Evolutionary conservation across 345 rosid species (phyloP), one percentile per base, ranked within the genome.

Genomic region (Viola odorata): DNA sequence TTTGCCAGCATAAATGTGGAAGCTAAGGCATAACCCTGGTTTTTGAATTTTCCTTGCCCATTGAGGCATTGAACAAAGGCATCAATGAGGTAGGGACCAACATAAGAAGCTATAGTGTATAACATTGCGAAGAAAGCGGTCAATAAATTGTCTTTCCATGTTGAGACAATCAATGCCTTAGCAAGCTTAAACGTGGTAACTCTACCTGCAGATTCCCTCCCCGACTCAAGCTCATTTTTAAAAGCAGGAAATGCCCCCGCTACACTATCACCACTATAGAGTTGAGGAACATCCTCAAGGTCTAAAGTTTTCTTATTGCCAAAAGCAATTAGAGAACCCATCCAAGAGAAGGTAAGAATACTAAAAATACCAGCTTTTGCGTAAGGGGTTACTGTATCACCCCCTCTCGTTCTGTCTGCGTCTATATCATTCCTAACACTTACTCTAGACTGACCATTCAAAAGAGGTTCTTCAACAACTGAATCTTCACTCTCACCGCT

Each of bases 381-480:
- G 52, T 58, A 73, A 32, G 75, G 67, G 32, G 65, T 73, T 16
- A 50, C 69, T 1, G 47, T 37, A 54, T 66, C 73, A 49, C 64
- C 67, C 55, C 75, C 73, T 51, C 63, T 61, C 12, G 49, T 16
- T 59, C 69, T 66, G 54, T 40, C 62, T 41, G 62, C 50, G 52
- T 50, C 73, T 10, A 36, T 8, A 39, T 36, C n/a, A 55, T 47
- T 40, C 32, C 1, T 23, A 23, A 1, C 2, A 9, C 42, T 32
- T 8, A 16, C 2, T 37, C 67, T 36, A 36, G 57, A 56, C 44
- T 69, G 41, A 39, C 67, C 80, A 55, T 73, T 77, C 57, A 77
- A 56, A 39, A 77, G 61, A 44, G 77, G 84, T 38, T 82, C 81
- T 56, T 78, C 74, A 59, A 80, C 74, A 40, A 67, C 72, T 44